A percentile compares a stretch with the other conserved stretches of the same genome.
These are phyloP conservation scores for Aspergillus kassunensis DNA, from an alignment of 495 filamentous ascomycete genomes.

Conservation along the genomic window DNA sequence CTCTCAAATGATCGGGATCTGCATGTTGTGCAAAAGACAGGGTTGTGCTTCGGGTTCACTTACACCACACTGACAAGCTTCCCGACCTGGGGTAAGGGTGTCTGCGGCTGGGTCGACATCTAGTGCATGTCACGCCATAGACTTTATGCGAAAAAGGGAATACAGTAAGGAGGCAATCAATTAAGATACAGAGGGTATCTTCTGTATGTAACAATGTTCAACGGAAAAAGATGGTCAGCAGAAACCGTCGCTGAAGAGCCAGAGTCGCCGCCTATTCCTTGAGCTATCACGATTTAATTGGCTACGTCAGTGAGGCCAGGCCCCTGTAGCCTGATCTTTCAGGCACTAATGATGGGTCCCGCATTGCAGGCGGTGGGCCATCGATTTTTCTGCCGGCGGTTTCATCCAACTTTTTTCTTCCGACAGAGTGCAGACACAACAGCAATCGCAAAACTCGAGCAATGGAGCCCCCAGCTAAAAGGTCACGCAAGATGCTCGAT, in stretches of 20 bases:
- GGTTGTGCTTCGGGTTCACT: constrained; percentile 12
- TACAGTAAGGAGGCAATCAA: constrained; percentile 5
- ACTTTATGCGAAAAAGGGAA: constrained; percentile 22
- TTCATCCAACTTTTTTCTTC: constrained; percentile 21
- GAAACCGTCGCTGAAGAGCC: constrained; percentile 13
- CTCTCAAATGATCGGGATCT: neutral
- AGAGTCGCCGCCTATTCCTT: constrained; percentile 15
- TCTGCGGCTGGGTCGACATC: constrained; percentile 46
- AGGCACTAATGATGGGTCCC: constrained; percentile 13
- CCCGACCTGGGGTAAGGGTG: constrained; percentile 44
- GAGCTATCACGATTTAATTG: constrained; percentile 30
- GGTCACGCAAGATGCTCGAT: constrained; percentile 42
- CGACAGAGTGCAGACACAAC: constrained; percentile 6
- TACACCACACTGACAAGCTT: constrained; percentile 57
- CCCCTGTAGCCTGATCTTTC: constrained; percentile 14
- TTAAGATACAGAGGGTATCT: neutral
- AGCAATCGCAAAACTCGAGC: neutral
- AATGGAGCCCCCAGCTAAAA: constrained; percentile 48
- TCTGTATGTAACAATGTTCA: constrained; percentile 9
- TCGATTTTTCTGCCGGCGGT: neutral
- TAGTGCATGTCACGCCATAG: constrained; percentile 42
- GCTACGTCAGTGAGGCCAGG: constrained; percentile 35
- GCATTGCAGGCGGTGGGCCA: constrained; percentile 7
- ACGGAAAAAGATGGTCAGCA: constrained; percentile 12
- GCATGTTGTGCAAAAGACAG: neutral